Base-by-base conservation (phyloP, 2,329 filamentous ascomycete genomes). In the Pezicula radicicola region DNA sequence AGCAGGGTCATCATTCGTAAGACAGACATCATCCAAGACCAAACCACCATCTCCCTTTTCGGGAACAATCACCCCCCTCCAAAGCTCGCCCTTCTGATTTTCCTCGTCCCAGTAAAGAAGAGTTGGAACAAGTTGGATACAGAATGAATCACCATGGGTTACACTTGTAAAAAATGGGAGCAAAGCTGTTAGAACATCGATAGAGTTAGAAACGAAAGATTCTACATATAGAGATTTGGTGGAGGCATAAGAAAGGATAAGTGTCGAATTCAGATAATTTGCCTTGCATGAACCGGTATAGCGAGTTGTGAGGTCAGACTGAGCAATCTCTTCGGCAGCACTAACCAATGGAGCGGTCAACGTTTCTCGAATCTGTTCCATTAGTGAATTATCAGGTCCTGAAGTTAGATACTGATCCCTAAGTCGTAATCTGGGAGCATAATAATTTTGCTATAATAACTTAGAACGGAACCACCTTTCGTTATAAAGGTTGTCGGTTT, bases 401-500 rank as follows among this genome's bases (percentile, higher is more conserved):
- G 49, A 43, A 33, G 49, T 51, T n/a, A 75, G 7, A 76, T 66
- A 1, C 71, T 74, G 41, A 76, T 51, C 62, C 3, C 72, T 65
- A 77, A 60, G 16, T 71, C 69, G 49, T 74, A 76, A 27, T 75
- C 73, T 0, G 74, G 73, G 1, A 74, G 57, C 6, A 70, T 49
- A 10, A 70, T 63, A 43, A 76, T 70, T 5, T 64, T 60, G 3
- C 70, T 72, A 4, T 59, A 60, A 46, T 77, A 78, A 2, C 69
- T 70, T 1, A 72, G 72, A 1, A 74, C 55, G 0, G 70, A 69
- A 6, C 75, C 75, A 2, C 62, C 58, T 58, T 78, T 78, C 2
- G 74, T 75, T 35, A 72, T 63, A 54, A 77, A 72, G 2, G 70
- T 73, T 3, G 76, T 66, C 0, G 70, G 65, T 12, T 72, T 63